Conservation (phyloP, 768 basidiomycete genomes). For the Boletus subcaerulescens region DNA sequence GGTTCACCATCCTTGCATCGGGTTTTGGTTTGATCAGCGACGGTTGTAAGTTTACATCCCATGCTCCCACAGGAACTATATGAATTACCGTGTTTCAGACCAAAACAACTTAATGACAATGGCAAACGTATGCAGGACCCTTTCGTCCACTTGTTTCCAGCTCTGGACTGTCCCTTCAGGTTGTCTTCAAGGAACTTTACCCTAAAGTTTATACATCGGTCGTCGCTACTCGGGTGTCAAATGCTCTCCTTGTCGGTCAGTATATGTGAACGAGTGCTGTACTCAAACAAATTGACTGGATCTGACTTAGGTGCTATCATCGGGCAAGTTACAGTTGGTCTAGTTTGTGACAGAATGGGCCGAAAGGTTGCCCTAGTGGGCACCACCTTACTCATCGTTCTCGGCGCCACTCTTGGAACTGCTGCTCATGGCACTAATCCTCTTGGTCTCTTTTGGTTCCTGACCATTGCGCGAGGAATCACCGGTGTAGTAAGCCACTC, state of each 20-base stretch:
- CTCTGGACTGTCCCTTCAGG: conserved; percentile 37
- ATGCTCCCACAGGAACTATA: neutral
- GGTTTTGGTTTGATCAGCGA: conserved; percentile 67
- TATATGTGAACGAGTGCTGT: neutral
- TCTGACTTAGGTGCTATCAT: conserved; percentile 50
- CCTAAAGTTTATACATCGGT: conserved; percentile 56
- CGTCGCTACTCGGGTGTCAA: conserved; percentile 68
- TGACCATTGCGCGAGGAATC: conserved; percentile 69
- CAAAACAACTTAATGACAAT: conserved; percentile 73
- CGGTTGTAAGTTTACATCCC: conserved; percentile 42
- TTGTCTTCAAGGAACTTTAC: conserved; percentile 63
- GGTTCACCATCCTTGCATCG: conserved; percentile 61
- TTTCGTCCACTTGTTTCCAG: neutral
- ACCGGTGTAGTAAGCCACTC: conserved; percentile 53
- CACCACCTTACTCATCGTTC: conserved; percentile 66
- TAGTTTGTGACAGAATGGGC: conserved; percentile 72
- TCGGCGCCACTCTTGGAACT: conserved; percentile 66
- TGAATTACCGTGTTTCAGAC: conserved; percentile 36
- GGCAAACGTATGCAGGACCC: conserved; percentile 55
- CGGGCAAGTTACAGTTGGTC: conserved; percentile 60
- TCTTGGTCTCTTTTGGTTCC: conserved; percentile 68
- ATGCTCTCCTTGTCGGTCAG: conserved; percentile 66
- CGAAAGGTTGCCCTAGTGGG: conserved; percentile 70
- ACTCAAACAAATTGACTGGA: neutral
- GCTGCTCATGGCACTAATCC: conserved; percentile 59